A percentile compares a stretch with the other conserved stretches of the same genome.
Evolutionary conservation across 164 flowering plant species (phyloP).

Genomic region (Litsea cubeba): DNA sequence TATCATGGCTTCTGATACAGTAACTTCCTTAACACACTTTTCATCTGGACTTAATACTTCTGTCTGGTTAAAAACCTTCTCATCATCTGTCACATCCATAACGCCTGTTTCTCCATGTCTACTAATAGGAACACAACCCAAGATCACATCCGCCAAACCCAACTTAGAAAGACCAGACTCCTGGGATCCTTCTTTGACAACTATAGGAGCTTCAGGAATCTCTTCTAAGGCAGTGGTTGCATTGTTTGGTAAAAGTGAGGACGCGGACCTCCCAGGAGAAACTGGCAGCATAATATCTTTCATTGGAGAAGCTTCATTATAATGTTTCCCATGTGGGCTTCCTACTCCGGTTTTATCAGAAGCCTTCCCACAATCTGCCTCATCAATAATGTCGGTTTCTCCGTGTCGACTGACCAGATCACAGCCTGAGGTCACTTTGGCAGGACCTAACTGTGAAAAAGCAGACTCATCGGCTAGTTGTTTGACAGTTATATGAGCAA

Average conservation of each 20-base stretch:
- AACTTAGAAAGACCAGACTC: conserved; percentile 24
- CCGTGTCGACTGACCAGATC: conserved; percentile 35
- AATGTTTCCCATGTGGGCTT: conserved; percentile 13
- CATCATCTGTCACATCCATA: conserved; percentile 9
- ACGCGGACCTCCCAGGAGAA: conserved; percentile 52
- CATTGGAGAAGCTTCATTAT: conserved; percentile 17
- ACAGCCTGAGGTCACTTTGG: conserved; percentile 28
- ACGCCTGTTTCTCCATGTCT: conserved; percentile 13
- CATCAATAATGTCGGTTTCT: conserved; percentile 14
- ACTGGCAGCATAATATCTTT: conserved; percentile 41
- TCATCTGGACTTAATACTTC: conserved; percentile 11
- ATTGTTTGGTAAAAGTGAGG: conserved; percentile 30
- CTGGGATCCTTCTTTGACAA: conserved; percentile 17
- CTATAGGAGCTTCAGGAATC: conserved; percentile 18
- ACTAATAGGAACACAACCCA: conserved; percentile 37
- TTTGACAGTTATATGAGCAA: neutral
- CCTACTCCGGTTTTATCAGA: conserved; percentile 13
- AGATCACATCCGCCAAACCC: conserved; percentile 15
- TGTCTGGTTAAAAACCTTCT: conserved; percentile 13
- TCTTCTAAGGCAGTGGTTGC: conserved; percentile 20
- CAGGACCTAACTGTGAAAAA: neutral
- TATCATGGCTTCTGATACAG: conserved; percentile 28
- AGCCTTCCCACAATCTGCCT: conserved; percentile 10
- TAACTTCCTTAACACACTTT: conserved; percentile 19
- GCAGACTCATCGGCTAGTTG: neutral